These are phyloP conservation scores for Xylaria sp. DNA, from an alignment of 2,329 filamentous ascomycete genomes.

Conservation along the genomic window DNA sequence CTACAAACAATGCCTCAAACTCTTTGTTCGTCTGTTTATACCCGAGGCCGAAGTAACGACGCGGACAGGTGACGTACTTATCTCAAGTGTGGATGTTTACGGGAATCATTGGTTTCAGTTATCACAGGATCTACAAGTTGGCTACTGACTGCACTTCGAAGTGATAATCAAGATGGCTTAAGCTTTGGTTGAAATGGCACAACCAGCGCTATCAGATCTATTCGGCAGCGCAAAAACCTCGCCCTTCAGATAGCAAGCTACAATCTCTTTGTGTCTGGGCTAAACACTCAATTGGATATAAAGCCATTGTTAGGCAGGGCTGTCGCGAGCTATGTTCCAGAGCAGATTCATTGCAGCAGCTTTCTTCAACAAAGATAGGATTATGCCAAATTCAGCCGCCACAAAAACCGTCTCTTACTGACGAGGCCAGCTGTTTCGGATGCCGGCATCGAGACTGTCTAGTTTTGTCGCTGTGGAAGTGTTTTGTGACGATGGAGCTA, in stretches of 20 bases:
- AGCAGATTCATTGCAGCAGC: neutral
- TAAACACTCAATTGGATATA: neutral
- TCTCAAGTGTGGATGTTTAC: neutral
- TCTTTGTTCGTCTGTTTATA: neutral
- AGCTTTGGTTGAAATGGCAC: neutral
- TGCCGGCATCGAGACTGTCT: conserved; percentile 33
- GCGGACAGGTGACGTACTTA: neutral
- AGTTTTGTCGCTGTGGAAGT: conserved; percentile 28
- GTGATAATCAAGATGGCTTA: neutral
- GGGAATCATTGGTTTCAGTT: neutral
- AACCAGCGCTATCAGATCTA: neutral
- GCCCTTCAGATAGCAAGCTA: neutral
- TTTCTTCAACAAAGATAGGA: neutral
- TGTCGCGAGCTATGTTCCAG: neutral
- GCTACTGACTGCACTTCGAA: neutral
- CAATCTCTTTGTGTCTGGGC: too few relatives aligned
- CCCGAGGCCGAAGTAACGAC: neutral
- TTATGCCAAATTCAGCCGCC: neutral
- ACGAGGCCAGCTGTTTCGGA: conserved; percentile 33
- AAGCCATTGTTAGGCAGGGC: neutral
- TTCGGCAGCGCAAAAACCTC: neutral
- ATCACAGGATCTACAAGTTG: neutral
- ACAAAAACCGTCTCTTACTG: conserved; percentile 3
- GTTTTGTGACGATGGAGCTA: conserved; percentile 38
- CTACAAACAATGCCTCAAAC: neutral